phyloP scores from a whole-genome alignment of 2,329 filamentous ascomycete species.

The Epichloe typhina region DNA sequence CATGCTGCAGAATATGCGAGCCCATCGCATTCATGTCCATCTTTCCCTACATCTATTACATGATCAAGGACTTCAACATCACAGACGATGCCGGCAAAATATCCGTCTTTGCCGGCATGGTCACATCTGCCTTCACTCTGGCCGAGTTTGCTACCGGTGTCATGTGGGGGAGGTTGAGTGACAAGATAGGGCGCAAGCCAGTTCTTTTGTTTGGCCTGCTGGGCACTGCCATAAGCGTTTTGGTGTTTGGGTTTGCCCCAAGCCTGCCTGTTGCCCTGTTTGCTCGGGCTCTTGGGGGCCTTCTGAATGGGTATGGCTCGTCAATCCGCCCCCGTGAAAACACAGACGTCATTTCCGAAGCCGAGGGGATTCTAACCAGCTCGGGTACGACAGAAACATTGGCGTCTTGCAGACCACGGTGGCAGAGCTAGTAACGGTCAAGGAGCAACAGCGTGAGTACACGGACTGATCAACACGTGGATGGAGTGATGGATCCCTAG shows the following conservation, averaged over 20 bases:
- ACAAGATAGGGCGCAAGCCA: conserved; percentile 83
- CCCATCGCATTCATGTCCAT: conserved; percentile 99
- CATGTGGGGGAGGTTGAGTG: conserved; percentile 91
- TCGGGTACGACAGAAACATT: conserved; percentile 54
- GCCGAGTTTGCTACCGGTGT: conserved; percentile 89
- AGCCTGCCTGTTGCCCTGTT: conserved; percentile 73
- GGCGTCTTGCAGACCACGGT: conserved; percentile 92
- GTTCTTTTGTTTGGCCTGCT: conserved; percentile 80
- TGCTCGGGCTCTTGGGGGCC: conserved; percentile 70
- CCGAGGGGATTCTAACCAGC: neutral
- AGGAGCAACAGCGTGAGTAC: conserved; percentile 75
- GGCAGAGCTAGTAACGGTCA: conserved; percentile 81
- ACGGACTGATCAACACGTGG: neutral
- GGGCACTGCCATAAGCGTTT: conserved; percentile 84
- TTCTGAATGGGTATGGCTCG: conserved; percentile 70
- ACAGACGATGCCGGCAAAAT: conserved; percentile 68
- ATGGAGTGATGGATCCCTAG: neutral
- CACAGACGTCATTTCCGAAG: neutral
- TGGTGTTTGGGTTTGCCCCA: conserved; percentile 81
- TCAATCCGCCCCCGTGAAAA: neutral
- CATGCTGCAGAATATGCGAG: conserved; percentile 90
- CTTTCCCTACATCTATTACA: conserved; percentile 96
- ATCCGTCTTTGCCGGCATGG: conserved; percentile 86
- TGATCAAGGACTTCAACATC: conserved; percentile 86
- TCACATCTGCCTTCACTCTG: conserved; percentile 91